A percentile compares a stretch with the other conserved stretches of the same genome.
Conservation (phyloP, 2,329 filamentous ascomycete genomes). For the Coniochaeta sp. region DNA sequence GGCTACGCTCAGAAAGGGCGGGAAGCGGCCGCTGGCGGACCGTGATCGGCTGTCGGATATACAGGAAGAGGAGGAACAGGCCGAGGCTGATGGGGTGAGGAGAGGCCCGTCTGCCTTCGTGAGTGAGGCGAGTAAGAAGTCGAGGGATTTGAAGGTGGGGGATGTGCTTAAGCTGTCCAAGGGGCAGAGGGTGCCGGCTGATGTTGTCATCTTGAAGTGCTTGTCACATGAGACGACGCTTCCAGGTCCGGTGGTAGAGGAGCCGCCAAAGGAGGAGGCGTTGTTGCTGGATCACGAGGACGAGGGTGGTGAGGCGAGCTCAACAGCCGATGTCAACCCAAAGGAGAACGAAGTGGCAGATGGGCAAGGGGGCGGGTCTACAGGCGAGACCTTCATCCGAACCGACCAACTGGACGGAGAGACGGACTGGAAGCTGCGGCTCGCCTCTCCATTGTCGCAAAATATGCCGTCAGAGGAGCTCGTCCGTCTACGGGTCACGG, state of each 20-base stretch:
- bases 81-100: constrained; percentile 31
- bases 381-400: constrained; percentile 89
- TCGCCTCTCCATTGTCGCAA: constrained; percentile 83
- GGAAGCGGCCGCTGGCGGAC: constrained; percentile 25
- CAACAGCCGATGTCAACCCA: constrained; percentile 23
- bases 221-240: constrained; percentile 20
- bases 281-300: constrained; percentile 33
- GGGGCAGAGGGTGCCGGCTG: constrained; percentile 87
- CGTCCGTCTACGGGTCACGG: constrained; percentile 61
- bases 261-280: constrained; percentile 26
- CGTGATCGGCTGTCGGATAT: constrained; percentile 53
- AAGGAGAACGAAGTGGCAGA: constrained; percentile 19
- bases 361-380: constrained; percentile 29
- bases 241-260: constrained; percentile 20
- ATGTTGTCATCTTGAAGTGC: constrained; percentile 88
- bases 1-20: constrained; percentile 26
- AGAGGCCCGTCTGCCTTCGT: constrained; percentile 40
- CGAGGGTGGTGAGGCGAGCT: constrained; percentile 13
- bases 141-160: constrained; percentile 83
- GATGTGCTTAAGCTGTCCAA: constrained; percentile 92
- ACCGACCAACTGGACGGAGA: constrained; percentile 97
- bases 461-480: constrained; percentile 67
- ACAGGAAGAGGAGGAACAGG: constrained; percentile 58
- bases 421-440: constrained; percentile 94
- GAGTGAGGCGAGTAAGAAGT: constrained; percentile 68